Evolutionary conservation across 768 basidiomycete genomes (phyloP), one percentile per base, ranked within the genome.

Genomic region (Tremella yokohamensis): DNA sequence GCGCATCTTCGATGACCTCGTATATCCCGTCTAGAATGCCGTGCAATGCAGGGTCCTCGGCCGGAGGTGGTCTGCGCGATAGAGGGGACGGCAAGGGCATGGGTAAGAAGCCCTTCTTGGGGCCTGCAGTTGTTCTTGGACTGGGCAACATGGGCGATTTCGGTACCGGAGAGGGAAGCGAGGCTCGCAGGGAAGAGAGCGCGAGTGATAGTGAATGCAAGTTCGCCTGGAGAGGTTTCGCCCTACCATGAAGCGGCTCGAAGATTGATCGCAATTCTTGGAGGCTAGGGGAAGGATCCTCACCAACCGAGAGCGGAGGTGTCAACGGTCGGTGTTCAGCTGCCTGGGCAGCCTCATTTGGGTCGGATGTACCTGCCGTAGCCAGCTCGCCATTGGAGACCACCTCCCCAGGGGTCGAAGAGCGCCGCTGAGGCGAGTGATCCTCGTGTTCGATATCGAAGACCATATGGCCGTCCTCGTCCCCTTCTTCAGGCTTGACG

Each of bases 1-100:
- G 58, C n/a, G 74, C 75, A 53, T 76, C 75, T 59, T 76, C 75
- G 8, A 76, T 65, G 0, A 75, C 73, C 49, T 76, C 75, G 60
- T 74, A 68, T 8, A 76, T 57, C 2, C 57, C 68, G 26, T 76
- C 75, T 2, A 76, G 61, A 16, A 76, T 47, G 7, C 53, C 57
- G 8, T 57, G 37, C 13, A 76, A 53, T 16, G 58, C 53, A 0
- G 72, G 66, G 44, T 69, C 68, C 34, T 52, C 29, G 25, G 61
- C 39, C 18, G 57, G 49, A 18, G 63, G 51, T 34, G 42, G 52
- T 15, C 63, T 57, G 1, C 29, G 40, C 42, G 40, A 62, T 38
- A 8, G 58, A 52, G 7, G 64, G 45, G 16, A 44, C 40, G 8
- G 29, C 29, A 34, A 34, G 11, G 29, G 29, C 29, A 34, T 4